Evolutionary conservation across 2,329 filamentous ascomycete genomes (phyloP), one percentile per base, ranked within the genome.

Genomic region (Triangularia verruculosa): DNA sequence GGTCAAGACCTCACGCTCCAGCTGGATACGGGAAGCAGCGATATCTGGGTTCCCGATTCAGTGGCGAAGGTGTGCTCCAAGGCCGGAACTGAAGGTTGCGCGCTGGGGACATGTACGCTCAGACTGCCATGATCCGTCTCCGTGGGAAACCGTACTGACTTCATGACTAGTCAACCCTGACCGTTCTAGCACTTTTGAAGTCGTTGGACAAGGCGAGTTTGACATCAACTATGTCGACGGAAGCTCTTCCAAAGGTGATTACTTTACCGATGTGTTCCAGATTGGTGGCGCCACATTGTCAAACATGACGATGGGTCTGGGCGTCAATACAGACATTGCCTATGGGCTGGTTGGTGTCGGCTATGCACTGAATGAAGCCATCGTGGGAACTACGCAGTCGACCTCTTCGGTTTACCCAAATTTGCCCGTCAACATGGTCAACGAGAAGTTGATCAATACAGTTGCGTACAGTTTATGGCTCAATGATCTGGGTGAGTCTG

Each of bases 391-490:
- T 1, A 71, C 71, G 5, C 62, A 68, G 25, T 69, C 69, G 4
- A 57, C 70, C 20, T 71, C 70, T 0, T 71, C 71, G 0, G 67
- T 68, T 0, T 86, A 86, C 65, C 72, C 78, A 11, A 87, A 93
- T 67, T 78, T 94, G 12, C 87, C 91, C 0, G 78, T 88, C 65
- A 79, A 84, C 61, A 82, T 95, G 78, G 79, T 85, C 47, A 76
- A 87, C 52, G 79, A 88, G 63, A 86, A 85, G 17, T 72, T 85
- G 59, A 91, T 91, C 74, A 85, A 85, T 66, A 84, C 83, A 11
- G 83, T 86, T 47, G 88, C 89, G 1, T 92, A 91, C 76, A 91
- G 88, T 64, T 75, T 93, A 22, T 92, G 88, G 88, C 78, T 86
- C 61, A 86, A 86, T 68, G 83, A 86, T 61, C 73, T 84, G 9